Percentiles rank a stretch among this genome's conserved stretches.
These are phyloP conservation scores for Ustilago lituana DNA, from an alignment of 1,284 basidiomycete species.

Conservation along the genomic window DNA sequence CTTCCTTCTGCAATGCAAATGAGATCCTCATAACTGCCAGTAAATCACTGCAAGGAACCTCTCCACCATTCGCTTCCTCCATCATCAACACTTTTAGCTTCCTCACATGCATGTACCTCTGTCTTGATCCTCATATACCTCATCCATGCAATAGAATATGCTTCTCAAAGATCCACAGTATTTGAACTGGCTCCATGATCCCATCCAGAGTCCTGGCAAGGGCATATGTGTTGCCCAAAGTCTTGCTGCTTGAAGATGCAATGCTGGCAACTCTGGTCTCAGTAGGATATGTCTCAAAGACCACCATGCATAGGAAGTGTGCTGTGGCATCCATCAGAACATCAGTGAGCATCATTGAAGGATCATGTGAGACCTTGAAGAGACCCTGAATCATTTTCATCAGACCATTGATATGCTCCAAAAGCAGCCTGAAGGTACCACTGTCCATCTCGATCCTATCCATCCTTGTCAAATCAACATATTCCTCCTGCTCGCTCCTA, in stretches of 20 bases:
- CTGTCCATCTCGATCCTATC: neutral
- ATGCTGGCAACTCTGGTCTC: neutral
- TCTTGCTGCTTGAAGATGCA: neutral
- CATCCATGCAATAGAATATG: neutral
- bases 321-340: neutral
- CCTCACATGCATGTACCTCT: neutral
- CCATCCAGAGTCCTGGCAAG: neutral
- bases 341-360: neutral
- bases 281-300: neutral
- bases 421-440: neutral
- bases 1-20: neutral
- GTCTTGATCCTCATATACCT: neutral
- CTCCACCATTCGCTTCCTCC: neutral
- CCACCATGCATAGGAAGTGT: neutral
- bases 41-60: neutral
- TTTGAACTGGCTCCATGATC: neutral
- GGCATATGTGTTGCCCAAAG: too few relatives aligned
- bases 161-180: constrained; percentile 1
- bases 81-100: neutral
- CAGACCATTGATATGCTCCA: neutral
- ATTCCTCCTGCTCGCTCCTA: neutral
- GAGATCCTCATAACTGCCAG: neutral
- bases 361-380: neutral
- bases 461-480: neutral
- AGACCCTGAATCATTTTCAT: neutral